These are phyloP conservation scores for Mortierella sp. DNA, from an alignment of 371 early-diverging fungal species.

Conservation along the genomic window DNA sequence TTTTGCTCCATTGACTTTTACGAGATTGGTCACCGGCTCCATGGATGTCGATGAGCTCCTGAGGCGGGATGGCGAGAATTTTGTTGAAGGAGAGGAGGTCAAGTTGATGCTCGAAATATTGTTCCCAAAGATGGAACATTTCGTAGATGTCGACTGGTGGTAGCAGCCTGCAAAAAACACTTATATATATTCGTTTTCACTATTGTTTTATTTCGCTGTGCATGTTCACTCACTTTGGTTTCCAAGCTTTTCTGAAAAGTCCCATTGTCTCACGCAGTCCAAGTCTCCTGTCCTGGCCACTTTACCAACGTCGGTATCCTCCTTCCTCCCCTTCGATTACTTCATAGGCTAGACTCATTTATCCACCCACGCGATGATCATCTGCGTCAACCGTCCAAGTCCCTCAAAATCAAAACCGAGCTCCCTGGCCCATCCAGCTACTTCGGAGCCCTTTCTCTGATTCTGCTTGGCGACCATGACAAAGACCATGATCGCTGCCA, in stretches of 20 bases:
- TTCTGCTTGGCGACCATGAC: constrained; percentile 50
- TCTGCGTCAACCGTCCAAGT: constrained; percentile 39
- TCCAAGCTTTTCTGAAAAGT: constrained; percentile 3
- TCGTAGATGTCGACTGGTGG: constrained; percentile 31
- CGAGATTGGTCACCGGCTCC: constrained; percentile 22
- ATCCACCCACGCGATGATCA: constrained; percentile 44
- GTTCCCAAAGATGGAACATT: constrained; percentile 27
- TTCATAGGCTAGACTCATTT: constrained; percentile 13
- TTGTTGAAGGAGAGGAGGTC: constrained; percentile 16
- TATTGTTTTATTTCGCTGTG: background rate
- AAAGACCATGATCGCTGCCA: constrained; percentile 52
- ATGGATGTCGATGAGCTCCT: constrained; percentile 25
- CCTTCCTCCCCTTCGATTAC: background rate
- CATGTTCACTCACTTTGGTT: constrained; percentile 10
- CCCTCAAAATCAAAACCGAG: constrained; percentile 52
- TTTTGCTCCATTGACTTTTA: constrained; percentile 34
- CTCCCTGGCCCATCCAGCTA: constrained; percentile 44
- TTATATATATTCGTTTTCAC: background rate
- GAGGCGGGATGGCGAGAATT: constrained; percentile 16
- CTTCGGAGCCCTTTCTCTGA: constrained; percentile 32
- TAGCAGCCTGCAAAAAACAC: background rate
- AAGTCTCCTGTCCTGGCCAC: background rate
- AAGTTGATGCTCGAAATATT: constrained; percentile 26
- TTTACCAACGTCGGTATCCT: too few species aligned
- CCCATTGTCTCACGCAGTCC: background rate